A percentile compares a stretch with the other conserved stretches of the same genome.
These are phyloP conservation scores for Diaporthe destruens DNA, from an alignment of 2,329 filamentous ascomycete genomes.

Conservation along the genomic window DNA sequence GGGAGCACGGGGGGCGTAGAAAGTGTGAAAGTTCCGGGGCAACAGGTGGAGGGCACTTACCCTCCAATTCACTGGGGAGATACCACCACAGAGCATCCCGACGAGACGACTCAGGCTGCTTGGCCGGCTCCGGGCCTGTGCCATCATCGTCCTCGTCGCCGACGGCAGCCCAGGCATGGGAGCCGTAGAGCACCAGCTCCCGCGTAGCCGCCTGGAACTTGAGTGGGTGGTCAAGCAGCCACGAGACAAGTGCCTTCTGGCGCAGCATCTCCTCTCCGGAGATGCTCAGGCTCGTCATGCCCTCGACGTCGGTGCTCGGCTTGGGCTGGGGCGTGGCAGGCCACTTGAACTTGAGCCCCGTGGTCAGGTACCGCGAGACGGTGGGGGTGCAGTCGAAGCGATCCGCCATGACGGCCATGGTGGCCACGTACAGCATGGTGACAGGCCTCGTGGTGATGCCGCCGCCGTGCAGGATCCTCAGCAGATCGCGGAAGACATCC, in stretches of 20 bases:
- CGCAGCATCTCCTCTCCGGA: conserved; percentile 75
- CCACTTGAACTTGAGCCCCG: conserved; percentile 66
- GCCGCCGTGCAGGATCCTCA: conserved; percentile 73
- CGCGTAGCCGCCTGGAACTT: conserved; percentile 73
- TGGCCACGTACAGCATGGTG: conserved; percentile 73
- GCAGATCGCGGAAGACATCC: conserved; percentile 74
- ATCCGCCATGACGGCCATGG: conserved; percentile 78
- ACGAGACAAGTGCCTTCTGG: conserved; percentile 76
- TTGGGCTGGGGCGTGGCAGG: conserved; percentile 55
- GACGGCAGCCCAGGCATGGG: conserved; percentile 66
- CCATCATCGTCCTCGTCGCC: conserved; percentile 50
- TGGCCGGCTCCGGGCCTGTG: conserved; percentile 42
- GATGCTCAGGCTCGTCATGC: conserved; percentile 50
- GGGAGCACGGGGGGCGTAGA: too few relatives aligned
- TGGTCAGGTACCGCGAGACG: conserved; percentile 66
- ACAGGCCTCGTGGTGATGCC: conserved; percentile 60
- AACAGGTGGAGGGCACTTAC: conserved; percentile 54
- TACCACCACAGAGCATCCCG: conserved; percentile 75
- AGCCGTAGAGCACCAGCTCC: conserved; percentile 76
- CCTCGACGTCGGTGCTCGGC: conserved; percentile 51
- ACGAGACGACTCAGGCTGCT: conserved; percentile 24
- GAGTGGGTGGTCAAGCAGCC: conserved; percentile 72
- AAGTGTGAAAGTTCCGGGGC: conserved; percentile 14
- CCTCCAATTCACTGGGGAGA: conserved; percentile 76
- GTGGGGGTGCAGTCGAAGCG: conserved; percentile 74